Base-by-base conservation (phyloP, 1,284 basidiomycete genomes). In the Grifola frondosa region DNA sequence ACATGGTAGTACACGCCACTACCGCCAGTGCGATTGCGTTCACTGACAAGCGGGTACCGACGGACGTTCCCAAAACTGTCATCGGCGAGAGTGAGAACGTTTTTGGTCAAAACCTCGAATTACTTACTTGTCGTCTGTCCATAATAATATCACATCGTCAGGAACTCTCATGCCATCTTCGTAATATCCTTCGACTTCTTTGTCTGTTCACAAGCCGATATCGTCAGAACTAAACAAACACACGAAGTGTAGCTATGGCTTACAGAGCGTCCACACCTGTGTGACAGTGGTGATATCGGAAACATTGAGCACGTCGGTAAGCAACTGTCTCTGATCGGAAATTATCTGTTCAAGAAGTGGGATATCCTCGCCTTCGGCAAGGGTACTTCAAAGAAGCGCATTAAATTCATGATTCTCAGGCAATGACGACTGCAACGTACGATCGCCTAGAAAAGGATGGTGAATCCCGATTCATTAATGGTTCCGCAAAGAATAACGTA, bases 1-100 rank as follows among this genome's bases (percentile, higher is more conserved):
- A 79, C 78, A 54, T 84, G 82, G 58, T 84, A 86, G 58, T 86
- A 86, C 2, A 86, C 76, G 30, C 81, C 82, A 21, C 80, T 78
- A 26, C 81, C 83, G 25, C 82, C 84, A 1, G 73, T 71, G 34
- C 81, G 66, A 49, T 78, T 76, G 5, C 74, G 69, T 54, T 83
- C 78, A 34, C 65, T 64, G 9, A 63, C 54, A 3, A 73, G 59
- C 0, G 82, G 81, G 53, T 74, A 75, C 9, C 80, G 77, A 19
- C 76, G 74, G 35, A 82, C 68, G 50, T 81, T 81, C 6, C 80
- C 80, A 70, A 73, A 81, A 59, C 77, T 80, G 41, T 8, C 26
- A 22, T n/a, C n/a, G n/a, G n/a, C 8, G 25, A n/a, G 15, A 17
- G 46, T 19, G 20, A 24, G n/a, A 41, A 13, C 5, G 16, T 25